These are phyloP conservation scores for Suillus spraguei DNA, from an alignment of 768 basidiomycete genomes.

Conservation along the genomic window DNA sequence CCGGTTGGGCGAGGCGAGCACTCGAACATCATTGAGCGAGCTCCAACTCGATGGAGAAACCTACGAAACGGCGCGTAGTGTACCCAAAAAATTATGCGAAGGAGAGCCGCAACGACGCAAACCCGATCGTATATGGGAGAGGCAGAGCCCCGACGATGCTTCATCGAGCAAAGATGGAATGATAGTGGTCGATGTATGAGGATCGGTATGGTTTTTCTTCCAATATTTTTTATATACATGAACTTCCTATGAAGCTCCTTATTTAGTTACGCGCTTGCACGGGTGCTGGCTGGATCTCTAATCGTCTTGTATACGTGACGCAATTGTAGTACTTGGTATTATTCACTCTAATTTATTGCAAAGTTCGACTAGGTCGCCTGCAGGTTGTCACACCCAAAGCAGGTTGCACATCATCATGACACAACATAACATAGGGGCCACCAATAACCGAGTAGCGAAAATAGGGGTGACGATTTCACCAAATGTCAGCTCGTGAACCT, in stretches of 20 bases:
- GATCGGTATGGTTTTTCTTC: neutral
- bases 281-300: neutral
- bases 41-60: conserved; percentile 28
- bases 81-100: neutral
- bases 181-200: conserved; percentile 9
- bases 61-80: conserved; percentile 7
- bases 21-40: conserved; percentile 34
- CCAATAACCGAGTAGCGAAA: no score
- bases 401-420: neutral
- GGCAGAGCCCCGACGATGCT: conserved; percentile 1
- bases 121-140: conserved; percentile 9
- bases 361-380: neutral
- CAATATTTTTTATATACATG: neutral
- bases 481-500: conserved; percentile 4
- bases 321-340: neutral
- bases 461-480: neutral
- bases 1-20: conserved; percentile 28
- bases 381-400: neutral
- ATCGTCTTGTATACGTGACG: conserved; percentile 1
- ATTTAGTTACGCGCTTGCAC: neutral
- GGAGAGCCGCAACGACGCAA: conserved; percentile 1
- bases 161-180: neutral
- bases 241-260: neutral
- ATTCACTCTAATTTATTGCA: conserved; percentile 2
- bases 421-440: neutral